Evolutionary conservation across 2,329 filamentous ascomycete genomes (phyloP).

Genomic region (Beauveria pseudobassiana): DNA sequence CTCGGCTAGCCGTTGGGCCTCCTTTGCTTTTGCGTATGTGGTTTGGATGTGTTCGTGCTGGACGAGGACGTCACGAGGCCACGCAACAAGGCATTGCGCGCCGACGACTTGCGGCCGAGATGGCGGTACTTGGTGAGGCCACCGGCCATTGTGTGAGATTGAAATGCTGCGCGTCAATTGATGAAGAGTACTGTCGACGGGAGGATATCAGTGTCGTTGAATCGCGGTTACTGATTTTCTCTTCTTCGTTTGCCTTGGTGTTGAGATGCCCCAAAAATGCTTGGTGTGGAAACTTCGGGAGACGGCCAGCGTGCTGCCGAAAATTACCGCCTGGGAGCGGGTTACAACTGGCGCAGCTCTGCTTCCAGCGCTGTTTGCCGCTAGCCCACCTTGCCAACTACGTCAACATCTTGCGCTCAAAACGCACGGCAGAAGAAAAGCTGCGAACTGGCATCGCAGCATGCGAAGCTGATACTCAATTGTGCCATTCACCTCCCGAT

Average conservation of each 20-base stretch:
- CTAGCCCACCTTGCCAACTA: conserved; percentile 10
- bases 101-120: conserved; percentile 75
- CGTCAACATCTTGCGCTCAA: conserved; percentile 9
- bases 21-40: conserved; percentile 94
- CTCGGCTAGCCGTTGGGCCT: conserved; percentile 87
- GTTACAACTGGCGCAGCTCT: not conserved
- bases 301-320: conserved; percentile 7
- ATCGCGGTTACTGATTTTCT: not conserved
- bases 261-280: conserved; percentile 11
- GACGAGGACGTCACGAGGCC: conserved; percentile 96
- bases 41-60: conserved; percentile 89
- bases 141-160: conserved; percentile 61
- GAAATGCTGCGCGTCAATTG: not conserved
- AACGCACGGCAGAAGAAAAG: conserved; percentile 1
- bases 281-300: conserved; percentile 25
- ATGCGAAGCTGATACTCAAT: conserved; percentile 24
- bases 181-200: not conserved
- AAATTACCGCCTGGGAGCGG: conserved; percentile 6
- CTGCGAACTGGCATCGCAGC: conserved; percentile 20
- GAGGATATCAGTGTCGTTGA: not conserved
- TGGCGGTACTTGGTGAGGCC: conserved; percentile 83
- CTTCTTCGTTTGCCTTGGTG: not conserved
- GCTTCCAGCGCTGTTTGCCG: conserved; percentile 11
- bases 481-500: conserved; percentile 8
- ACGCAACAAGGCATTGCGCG: conserved; percentile 85